A percentile compares a stretch with the other conserved stretches of the same genome.
Evolutionary conservation across 2,329 filamentous ascomycete genomes (phyloP).

Genomic region (Dactylella cylindrospora): DNA sequence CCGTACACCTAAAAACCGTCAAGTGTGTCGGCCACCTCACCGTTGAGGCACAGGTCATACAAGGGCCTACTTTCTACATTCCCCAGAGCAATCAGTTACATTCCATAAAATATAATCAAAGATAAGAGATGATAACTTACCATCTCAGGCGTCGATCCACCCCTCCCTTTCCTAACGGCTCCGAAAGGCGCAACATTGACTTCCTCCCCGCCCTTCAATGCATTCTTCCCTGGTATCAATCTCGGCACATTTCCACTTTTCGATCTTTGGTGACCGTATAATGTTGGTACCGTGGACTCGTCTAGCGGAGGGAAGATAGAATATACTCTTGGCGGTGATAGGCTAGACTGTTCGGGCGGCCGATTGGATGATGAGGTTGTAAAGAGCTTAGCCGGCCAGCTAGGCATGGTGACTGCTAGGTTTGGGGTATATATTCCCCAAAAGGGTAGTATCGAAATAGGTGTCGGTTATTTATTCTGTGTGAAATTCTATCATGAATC

Average conservation of each 20-base stretch:
- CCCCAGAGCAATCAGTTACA: constrained; percentile 7
- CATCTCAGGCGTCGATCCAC: constrained; percentile 50
- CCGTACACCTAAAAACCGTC: constrained; percentile 75
- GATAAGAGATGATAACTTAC: constrained; percentile 60
- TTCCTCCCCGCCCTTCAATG: constrained; percentile 48
- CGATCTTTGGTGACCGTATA: constrained; percentile 41
- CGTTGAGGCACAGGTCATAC: constrained; percentile 80
- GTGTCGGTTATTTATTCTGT: too few relatives aligned
- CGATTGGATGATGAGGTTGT: constrained; percentile 16
- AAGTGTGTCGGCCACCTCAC: constrained; percentile 76
- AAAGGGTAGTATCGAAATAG: too few relatives aligned
- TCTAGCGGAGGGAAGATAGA: constrained; percentile 42
- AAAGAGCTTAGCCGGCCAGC: constrained; percentile 39
- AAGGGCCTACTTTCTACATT: constrained; percentile 63
- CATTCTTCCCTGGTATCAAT: constrained; percentile 2
- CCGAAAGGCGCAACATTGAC: constrained; percentile 50
- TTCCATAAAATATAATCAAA: not conserved
- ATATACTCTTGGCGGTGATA: constrained; percentile 30
- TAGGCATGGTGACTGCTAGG: constrained; percentile 29
- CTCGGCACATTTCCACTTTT: constrained; percentile 34
- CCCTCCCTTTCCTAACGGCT: constrained; percentile 53
- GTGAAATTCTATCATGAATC: too few relatives aligned
- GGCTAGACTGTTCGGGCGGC: constrained; percentile 12
- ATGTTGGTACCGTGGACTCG: constrained; percentile 18
- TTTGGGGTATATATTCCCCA: not conserved